phyloP scores from a whole-genome alignment of 345 rosid genomes.

The Firmiana major region DNA sequence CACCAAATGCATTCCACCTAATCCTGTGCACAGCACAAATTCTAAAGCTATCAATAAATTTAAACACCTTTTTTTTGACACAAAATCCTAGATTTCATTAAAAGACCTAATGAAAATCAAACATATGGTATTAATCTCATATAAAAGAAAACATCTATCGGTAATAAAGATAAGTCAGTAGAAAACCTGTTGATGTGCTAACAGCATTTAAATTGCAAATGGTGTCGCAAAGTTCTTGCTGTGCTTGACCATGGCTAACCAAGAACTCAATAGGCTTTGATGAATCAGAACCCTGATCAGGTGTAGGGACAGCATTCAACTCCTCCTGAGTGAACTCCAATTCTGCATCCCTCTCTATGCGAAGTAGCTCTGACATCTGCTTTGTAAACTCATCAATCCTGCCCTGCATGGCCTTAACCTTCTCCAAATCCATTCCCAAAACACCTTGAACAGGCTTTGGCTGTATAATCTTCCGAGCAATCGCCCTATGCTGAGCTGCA shows the following conservation, averaged over 20 bases:
- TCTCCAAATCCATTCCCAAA: constrained; percentile 72
- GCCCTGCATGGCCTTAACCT: constrained; percentile 67
- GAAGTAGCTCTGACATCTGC: constrained; percentile 79
- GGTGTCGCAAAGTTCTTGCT: constrained; percentile 95
- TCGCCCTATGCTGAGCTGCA: constrained; percentile 86
- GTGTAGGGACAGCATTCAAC: constrained; percentile 79
- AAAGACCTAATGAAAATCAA: constrained; percentile 11
- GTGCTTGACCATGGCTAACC: constrained; percentile 91
- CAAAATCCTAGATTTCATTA: not conserved
- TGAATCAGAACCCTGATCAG: constrained; percentile 61
- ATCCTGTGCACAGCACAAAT: constrained; percentile 44
- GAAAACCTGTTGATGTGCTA: constrained; percentile 79
- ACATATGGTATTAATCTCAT: not conserved
- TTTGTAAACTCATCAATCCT: constrained; percentile 69
- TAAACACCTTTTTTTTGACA: not conserved
- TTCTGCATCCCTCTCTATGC: constrained; percentile 86
- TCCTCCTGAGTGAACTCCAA: constrained; percentile 95
- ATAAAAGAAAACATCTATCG: not conserved
- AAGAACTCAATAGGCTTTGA: constrained; percentile 85
- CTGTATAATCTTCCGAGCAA: constrained; percentile 65
- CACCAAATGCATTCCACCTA: constrained; percentile 95
- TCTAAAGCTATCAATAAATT: constrained; percentile 17
- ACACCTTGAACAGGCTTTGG: constrained; percentile 73
- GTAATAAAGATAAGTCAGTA: constrained; percentile 11
- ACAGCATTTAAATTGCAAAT: constrained; percentile 86